These are phyloP conservation scores for Uronychia binucleata DNA, from an alignment of 73 alveolate genomes.

Conservation along the genomic window DNA sequence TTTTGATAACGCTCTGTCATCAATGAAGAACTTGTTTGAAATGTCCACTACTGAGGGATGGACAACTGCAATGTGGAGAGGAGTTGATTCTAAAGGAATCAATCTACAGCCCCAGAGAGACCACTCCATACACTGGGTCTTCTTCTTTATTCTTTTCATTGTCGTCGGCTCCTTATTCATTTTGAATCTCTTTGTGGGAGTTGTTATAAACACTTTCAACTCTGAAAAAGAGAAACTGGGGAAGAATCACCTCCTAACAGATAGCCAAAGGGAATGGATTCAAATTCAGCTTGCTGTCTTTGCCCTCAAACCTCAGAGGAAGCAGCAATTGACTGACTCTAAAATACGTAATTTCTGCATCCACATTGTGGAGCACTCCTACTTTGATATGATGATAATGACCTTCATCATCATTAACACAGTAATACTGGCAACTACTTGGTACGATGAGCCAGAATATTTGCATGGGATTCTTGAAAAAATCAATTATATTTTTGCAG, in stretches of 20 bases:
- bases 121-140: slow-evolving; percentile 19
- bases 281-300: background rate
- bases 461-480: background rate
- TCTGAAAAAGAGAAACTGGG: slow-evolving; percentile 67
- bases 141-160: slow-evolving; percentile 45
- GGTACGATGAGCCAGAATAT: background rate
- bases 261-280: slow-evolving; percentile 9
- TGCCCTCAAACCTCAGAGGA: background rate
- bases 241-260: slow-evolving; percentile 39
- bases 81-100: slow-evolving; percentile 36
- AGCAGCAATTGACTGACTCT: background rate
- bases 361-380: background rate
- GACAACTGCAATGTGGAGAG: slow-evolving; percentile 44
- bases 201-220: slow-evolving; percentile 47
- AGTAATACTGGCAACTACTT: background rate
- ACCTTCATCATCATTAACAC: slow-evolving; percentile 8
- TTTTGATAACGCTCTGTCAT: slow-evolving; percentile 65
- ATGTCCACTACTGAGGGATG: slow-evolving; percentile 54
- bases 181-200: slow-evolving; percentile 57
- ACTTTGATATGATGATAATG: slow-evolving; percentile 9
- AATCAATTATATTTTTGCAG: background rate
- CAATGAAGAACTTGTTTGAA: slow-evolving; percentile 60
- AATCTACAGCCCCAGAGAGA: slow-evolving; percentile 21
- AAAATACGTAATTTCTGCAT: background rate
- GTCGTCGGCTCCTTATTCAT: slow-evolving; percentile 48